Conservation (phyloP, 208 protist species). For the Trypanosoma brucei region DNA sequence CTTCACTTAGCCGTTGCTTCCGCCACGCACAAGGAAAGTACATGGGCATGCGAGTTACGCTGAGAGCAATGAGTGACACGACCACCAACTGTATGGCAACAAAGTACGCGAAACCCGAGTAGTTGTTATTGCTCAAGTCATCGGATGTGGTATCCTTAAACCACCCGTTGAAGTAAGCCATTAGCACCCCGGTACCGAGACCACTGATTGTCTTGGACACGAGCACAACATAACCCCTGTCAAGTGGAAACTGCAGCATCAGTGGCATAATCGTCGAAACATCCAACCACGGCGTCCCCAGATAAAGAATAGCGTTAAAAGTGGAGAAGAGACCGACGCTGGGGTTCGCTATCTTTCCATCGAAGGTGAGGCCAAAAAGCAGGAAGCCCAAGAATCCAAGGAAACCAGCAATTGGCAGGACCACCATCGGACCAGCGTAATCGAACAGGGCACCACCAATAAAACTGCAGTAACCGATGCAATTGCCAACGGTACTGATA, state of each 20-base stretch:
- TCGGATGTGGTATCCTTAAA: not conserved
- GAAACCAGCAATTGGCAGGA: slow-evolving; percentile 4
- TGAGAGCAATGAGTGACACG: not conserved
- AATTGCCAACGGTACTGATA: slow-evolving; percentile 16
- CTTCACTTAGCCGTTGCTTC: not conserved
- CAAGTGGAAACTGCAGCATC: slow-evolving; percentile 46
- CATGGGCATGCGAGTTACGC: not conserved
- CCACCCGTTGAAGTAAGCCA: slow-evolving; percentile 5
- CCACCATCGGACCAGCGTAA: slow-evolving; percentile 1
- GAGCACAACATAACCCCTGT: slow-evolving; percentile 29
- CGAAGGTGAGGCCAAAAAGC: slow-evolving; percentile 38
- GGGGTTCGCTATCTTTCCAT: slow-evolving; percentile 17
- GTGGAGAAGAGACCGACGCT: slow-evolving; percentile 26
- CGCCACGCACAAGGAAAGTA: slow-evolving; percentile 5
- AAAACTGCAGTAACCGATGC: slow-evolving; percentile 1
- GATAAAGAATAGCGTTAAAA: slow-evolving; percentile 44
- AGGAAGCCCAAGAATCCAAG: slow-evolving; percentile 20
- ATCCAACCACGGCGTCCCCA: slow-evolving; percentile 36
- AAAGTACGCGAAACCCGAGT: slow-evolving; percentile 8
- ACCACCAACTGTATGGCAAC: not conserved
- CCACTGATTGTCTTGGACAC: slow-evolving; percentile 16
- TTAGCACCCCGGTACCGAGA: slow-evolving; percentile 6
- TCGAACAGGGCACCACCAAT: slow-evolving; percentile 9
- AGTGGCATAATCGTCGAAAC: slow-evolving; percentile 28
- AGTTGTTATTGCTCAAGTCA: not conserved